Evolutionary conservation across 2,329 filamentous ascomycete species (phyloP).

Genomic region (Epichloe aotearoae): DNA sequence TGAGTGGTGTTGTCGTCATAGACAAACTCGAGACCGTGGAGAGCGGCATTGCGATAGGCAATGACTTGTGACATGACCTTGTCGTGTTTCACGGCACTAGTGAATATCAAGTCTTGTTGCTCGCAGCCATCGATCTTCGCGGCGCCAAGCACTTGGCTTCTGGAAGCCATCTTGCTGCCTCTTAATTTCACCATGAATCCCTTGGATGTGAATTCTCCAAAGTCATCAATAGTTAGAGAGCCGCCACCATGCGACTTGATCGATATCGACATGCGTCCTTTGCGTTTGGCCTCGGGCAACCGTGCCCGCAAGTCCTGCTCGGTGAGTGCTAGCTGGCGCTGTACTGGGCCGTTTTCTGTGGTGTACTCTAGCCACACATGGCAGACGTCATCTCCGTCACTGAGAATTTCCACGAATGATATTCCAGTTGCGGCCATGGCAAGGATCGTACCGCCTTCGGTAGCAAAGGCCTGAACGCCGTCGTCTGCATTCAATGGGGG

Average conservation of each 20-base stretch:
- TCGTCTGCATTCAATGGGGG: conserved; percentile 48
- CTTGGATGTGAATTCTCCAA: conserved; percentile 58
- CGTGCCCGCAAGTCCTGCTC: conserved; percentile 62
- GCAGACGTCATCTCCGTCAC: conserved; percentile 69
- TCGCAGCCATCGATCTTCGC: conserved; percentile 58
- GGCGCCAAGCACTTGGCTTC: conserved; percentile 59
- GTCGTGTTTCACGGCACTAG: conserved; percentile 51
- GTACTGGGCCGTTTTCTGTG: conserved; percentile 46
- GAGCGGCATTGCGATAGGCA: conserved; percentile 60
- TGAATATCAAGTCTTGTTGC: conserved; percentile 61
- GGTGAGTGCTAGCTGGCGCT: conserved; percentile 59
- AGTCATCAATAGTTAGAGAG: conserved; percentile 63
- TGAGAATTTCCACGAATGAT: conserved; percentile 71
- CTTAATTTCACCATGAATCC: conserved; percentile 61
- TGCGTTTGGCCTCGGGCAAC: conserved; percentile 60
- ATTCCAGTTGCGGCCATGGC: conserved; percentile 71
- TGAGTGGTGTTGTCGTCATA: conserved; percentile 81
- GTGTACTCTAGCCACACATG: conserved; percentile 71
- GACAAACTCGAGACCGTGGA: conserved; percentile 83
- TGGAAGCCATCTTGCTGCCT: conserved; percentile 56
- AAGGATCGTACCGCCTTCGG: conserved; percentile 63
- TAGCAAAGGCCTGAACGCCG: conserved; percentile 74
- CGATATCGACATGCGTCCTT: conserved; percentile 54
- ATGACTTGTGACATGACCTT: conserved; percentile 63
- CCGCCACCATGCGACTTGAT: conserved; percentile 68